Base-by-base conservation (phyloP, 2,329 filamentous ascomycete genomes). In the Drechslera avenae region DNA sequence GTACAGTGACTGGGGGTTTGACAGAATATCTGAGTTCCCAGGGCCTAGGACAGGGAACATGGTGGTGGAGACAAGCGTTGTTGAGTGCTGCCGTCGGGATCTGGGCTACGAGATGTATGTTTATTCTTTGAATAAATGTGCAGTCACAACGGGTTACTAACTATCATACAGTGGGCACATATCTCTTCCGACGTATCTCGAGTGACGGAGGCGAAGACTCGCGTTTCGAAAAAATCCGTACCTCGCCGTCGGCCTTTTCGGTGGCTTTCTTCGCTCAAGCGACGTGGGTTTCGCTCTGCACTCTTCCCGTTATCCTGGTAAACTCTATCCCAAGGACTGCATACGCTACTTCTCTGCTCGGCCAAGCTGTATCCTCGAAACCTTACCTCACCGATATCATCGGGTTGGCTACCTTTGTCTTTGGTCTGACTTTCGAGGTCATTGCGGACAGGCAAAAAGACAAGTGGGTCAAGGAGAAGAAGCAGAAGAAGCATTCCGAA, bases 261-360 rank as follows among this genome's bases (percentile, higher is more conserved):
- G 79, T 70, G 36, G 81, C 81, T 4, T 84, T 83, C 71, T 74
- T 81, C 59, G 82, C 81, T 3, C 86, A 89, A 70, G 86, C 86
- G 5, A 79, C 81, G 0, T 89, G 86, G 86, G 84, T 89, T 2
- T 83, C 83, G 2, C 75, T 88, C n/a, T 86, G 83, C 67, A 76
- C 87, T 4, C 76, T 87, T 59, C 86, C 87, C 9, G 80, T 89
- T 7, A 73, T 88, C 5, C 81, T 84, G 2, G 64, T 88, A 46
- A 89, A 88, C 69, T 76, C 83, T 5, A 78, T 87, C 5, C 85
- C 86, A 0, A 75, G 80, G 1, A 73, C 76, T 3, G 73, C 79
- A 1, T 79, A 83, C 39, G 76, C 65, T 4, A 54, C 65, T 0
- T 49, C 79, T 3, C 75, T 78, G 1, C 67, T 85, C 1, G 79